Evolutionary conservation across 2,329 filamentous ascomycete species (phyloP).

Genomic region (Mycosphaerelloides madeirae): DNA sequence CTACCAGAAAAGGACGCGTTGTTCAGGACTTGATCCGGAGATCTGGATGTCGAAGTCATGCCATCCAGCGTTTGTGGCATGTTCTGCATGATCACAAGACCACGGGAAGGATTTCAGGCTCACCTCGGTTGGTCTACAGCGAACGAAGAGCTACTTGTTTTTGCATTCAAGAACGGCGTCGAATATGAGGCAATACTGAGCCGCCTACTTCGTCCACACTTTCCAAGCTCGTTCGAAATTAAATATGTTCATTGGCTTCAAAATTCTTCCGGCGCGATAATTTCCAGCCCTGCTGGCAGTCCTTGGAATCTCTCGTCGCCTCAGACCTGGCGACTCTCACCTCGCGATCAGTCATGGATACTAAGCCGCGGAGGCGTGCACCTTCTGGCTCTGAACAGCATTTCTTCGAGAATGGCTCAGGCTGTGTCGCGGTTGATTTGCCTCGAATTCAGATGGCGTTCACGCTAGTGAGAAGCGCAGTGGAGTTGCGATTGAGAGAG

Average conservation of each 20-base stretch:
- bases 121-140: constrained; percentile 51
- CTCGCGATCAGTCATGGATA: constrained; percentile 30
- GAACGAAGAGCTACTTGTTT: constrained; percentile 37
- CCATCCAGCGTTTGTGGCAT: constrained; percentile 53
- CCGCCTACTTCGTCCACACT: constrained; percentile 37
- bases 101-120: constrained; percentile 5
- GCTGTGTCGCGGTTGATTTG: constrained; percentile 5
- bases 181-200: constrained; percentile 37
- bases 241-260: constrained; percentile 60
- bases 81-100: constrained; percentile 43
- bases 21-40: constrained; percentile 52
- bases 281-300: constrained; percentile 43
- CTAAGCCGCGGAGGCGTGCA: constrained; percentile 6
- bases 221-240: constrained; percentile 49
- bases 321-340: constrained; percentile 12
- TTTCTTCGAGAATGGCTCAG: constrained; percentile 38
- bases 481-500: constrained; percentile 15
- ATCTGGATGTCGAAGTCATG: constrained; percentile 47
- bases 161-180: background rate
- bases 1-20: constrained; percentile 41
- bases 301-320: constrained; percentile 17
- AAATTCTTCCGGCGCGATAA: constrained; percentile 41
- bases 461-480: background rate
- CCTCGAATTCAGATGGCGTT: constrained; percentile 4
- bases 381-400: constrained; percentile 8